A percentile compares a stretch with the other conserved stretches of the same genome.
Evolutionary conservation across 2,329 filamentous ascomycete species (phyloP).

Genomic region (Aspergillus costaricaensis): DNA sequence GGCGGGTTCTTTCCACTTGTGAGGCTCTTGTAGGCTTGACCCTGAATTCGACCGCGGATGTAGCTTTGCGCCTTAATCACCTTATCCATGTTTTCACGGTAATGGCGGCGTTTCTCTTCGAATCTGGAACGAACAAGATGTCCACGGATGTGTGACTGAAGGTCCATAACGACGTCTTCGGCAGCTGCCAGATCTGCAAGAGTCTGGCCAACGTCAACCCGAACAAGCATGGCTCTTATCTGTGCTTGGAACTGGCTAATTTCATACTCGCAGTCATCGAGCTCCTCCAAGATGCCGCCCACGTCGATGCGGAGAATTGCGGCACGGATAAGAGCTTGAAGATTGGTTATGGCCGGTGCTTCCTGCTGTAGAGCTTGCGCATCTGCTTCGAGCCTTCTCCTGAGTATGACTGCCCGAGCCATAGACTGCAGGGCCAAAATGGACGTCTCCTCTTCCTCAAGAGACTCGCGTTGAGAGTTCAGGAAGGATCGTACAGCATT

Average conservation of each 20-base stretch:
- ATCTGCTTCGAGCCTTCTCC: constrained; percentile 35
- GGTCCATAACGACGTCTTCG: constrained; percentile 71
- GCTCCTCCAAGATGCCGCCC: constrained; percentile 63
- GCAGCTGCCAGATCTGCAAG: constrained; percentile 78
- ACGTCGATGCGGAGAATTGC: constrained; percentile 44
- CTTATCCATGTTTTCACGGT: constrained; percentile 96
- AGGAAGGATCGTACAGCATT: constrained; percentile 35
- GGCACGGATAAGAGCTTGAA: constrained; percentile 46
- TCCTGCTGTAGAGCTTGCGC: constrained; percentile 34
- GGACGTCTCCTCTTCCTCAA: constrained; percentile 47
- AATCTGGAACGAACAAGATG: constrained; percentile 74
- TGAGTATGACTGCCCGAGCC: constrained; percentile 46
- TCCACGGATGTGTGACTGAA: constrained; percentile 75
- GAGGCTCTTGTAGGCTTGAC: constrained; percentile 95
- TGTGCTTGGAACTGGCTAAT: constrained; percentile 73
- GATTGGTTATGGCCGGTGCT: constrained; percentile 31
- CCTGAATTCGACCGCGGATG: constrained; percentile 89
- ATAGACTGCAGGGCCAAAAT: constrained; percentile 56
- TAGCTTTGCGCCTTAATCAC: constrained; percentile 99
- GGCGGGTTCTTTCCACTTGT: constrained; percentile 96
- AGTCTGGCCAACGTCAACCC: constrained; percentile 71
- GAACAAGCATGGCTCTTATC: constrained; percentile 74
- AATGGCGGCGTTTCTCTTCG: constrained; percentile 82
- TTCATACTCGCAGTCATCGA: constrained; percentile 68
- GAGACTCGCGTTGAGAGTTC: constrained; percentile 34